phyloP scores from a whole-genome alignment of 176 grass and related monocot genomes.

The Chloris gayana region DNA sequence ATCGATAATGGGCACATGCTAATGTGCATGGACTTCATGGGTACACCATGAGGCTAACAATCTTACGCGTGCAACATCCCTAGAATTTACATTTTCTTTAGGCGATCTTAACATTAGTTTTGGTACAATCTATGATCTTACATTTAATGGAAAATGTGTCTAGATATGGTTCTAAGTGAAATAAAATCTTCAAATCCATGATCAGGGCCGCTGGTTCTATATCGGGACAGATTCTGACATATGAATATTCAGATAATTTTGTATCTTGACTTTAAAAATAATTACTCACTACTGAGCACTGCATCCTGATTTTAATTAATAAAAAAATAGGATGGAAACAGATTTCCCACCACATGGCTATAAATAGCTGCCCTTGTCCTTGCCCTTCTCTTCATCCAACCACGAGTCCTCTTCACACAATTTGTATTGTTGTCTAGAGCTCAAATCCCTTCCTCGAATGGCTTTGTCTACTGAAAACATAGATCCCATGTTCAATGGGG shows the following conservation, averaged over 20 bases:
- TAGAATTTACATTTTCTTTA: neutral
- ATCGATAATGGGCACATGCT: neutral
- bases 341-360: neutral
- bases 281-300: neutral
- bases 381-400: neutral
- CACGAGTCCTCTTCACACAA: neutral
- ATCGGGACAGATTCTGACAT: neutral
- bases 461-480: neutral
- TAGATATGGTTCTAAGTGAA: too few species aligned
- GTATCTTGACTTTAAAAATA: neutral
- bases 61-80: neutral
- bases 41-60: neutral
- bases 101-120: neutral
- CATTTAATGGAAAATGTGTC: too few species aligned
- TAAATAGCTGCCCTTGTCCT: constrained; percentile 6
- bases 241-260: neutral
- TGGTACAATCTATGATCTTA: too few species aligned
- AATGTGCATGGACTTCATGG: neutral
- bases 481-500: neutral
- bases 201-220: neutral
- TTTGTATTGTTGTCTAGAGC: neutral
- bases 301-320: neutral
- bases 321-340: neutral
- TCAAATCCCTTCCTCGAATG: neutral
- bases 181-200: neutral